Base-by-base conservation (phyloP, 306 rosid species). In the Rosa multiflora region DNA sequence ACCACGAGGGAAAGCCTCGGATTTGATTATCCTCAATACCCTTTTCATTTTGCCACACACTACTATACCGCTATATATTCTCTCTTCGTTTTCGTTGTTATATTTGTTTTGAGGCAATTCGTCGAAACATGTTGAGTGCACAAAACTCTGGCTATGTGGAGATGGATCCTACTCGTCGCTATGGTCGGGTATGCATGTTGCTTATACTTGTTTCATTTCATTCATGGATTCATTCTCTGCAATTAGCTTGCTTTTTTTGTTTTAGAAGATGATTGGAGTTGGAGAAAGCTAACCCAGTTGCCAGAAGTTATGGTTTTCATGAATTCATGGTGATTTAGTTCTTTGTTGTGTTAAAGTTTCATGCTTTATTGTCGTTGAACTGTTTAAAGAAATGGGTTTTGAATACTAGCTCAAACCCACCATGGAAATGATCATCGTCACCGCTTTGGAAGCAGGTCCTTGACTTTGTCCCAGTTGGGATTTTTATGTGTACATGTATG, bases 81-180 rank as follows among this genome's bases (percentile, higher is more conserved):
- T 29, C 46, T 13, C 44, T 35, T 66, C 23, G 5, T 66, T 35
- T 32, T 35, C 21, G 2, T 7, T 35, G 11, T 6, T 37, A 49
- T 72, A 49, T 18, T 17, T 29, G 17, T 51, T 8, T 5, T 49
- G 62, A 29, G 42, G n/a, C 69, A 32, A 29, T 5, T 29, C 23
- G 6, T 44, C 44, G 8, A 61, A 58, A 61, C 70, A 62, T 75
- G 71, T 10, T 8, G 32, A 15, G 8, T 52, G n/a, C 74, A 43
- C 82, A 82, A 44, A 61, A 40, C 44, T 40, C 52, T 83, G 85
- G 79, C 67, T 91, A 91, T 72, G 85, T 82, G 18, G 98, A 94
- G 82, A 85, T 87, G 32, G 97, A 91, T 79, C 97, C 97, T 72
- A 85, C 90, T 70, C 86, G 88, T 88, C 86, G 98, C 40, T 94